Percentiles rank a stretch among this genome's conserved stretches.
phyloP scores from a whole-genome alignment of 352 stramenopile genomes.

The Pythium aquatile region DNA sequence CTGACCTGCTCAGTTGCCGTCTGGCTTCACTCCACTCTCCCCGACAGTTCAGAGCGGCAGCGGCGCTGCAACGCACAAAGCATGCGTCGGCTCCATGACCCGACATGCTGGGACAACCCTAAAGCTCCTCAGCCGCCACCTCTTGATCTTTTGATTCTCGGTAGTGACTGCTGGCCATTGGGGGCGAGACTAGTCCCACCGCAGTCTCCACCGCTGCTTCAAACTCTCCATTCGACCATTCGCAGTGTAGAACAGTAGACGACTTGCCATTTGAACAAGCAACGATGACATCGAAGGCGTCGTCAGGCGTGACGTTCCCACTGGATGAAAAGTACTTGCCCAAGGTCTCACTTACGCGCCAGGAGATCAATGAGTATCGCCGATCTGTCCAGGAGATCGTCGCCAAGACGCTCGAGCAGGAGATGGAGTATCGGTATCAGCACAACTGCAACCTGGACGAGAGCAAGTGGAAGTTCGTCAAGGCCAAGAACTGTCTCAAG shows the following conservation, averaged over 20 bases:
- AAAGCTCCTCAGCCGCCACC: not conserved
- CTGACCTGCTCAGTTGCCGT: not conserved
- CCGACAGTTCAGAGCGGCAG: not conserved
- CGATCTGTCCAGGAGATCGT: slow-evolving; percentile 41
- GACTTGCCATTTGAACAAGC: not conserved
- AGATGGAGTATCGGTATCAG: slow-evolving; percentile 31
- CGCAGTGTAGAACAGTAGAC: not conserved
- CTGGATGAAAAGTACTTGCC: slow-evolving; percentile 23
- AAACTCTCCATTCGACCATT: not conserved
- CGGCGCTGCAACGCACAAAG: not conserved
- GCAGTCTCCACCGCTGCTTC: not conserved
- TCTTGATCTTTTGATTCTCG: not conserved
- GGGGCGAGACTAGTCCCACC: not conserved
- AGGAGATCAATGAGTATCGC: slow-evolving; percentile 34
- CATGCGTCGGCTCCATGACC: not conserved
- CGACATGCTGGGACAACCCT: not conserved
- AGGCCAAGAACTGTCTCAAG: slow-evolving; percentile 19
- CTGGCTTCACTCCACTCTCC: not conserved
- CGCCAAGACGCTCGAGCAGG: slow-evolving; percentile 41
- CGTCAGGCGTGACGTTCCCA: slow-evolving; percentile 25
- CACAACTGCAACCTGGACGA: slow-evolving; percentile 24
- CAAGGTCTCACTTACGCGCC: slow-evolving; percentile 28
- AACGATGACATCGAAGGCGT: slow-evolving; percentile 1
- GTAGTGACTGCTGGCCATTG: not conserved
- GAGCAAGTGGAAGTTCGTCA: slow-evolving; percentile 35